A percentile compares a stretch with the other conserved stretches of the same genome.
These are phyloP conservation scores for Sclerotinia subarctica DNA, from an alignment of 2,329 filamentous ascomycete species.

Conservation along the genomic window DNA sequence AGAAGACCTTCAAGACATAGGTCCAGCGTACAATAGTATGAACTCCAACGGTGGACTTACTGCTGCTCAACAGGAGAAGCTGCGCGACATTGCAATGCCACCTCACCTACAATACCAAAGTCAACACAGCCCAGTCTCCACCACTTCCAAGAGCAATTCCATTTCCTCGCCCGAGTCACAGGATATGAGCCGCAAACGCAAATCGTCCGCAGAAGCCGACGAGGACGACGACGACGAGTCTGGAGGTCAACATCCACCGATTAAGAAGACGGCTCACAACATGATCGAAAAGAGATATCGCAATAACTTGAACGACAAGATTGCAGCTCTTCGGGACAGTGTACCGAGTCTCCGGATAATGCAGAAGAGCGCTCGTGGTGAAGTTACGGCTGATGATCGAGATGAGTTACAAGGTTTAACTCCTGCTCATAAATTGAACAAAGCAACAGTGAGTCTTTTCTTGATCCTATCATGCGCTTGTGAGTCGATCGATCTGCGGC, in stretches of 20 bases:
- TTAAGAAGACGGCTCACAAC: conserved; percentile 94
- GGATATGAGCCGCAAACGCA: conserved; percentile 61
- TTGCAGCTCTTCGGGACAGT: conserved; percentile 84
- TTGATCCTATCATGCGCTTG: background rate
- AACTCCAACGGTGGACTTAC: conserved; percentile 46
- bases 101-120: conserved; percentile 53
- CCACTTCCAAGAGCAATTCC: conserved; percentile 46
- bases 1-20: conserved; percentile 26
- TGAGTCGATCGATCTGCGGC: conserved; percentile 12
- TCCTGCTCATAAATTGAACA: conserved; percentile 91
- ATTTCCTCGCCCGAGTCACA: conserved; percentile 60
- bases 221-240: conserved; percentile 60
- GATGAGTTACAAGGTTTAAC: conserved; percentile 80
- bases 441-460: conserved; percentile 67
- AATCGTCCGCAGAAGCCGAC: conserved; percentile 58
- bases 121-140: conserved; percentile 56
- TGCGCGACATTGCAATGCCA: conserved; percentile 64
- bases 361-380: conserved; percentile 66
- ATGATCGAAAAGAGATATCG: conserved; percentile 98
- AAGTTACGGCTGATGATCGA: conserved; percentile 68
- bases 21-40: conserved; percentile 22
- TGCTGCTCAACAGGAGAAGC: conserved; percentile 57
- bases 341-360: conserved; percentile 86
- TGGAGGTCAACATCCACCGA: conserved; percentile 53
- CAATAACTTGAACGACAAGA: conserved; percentile 96